A percentile compares a stretch with the other conserved stretches of the same genome.
phyloP scores from a whole-genome alignment of 2,329 filamentous ascomycete species.

The Bertia moriformis region DNA sequence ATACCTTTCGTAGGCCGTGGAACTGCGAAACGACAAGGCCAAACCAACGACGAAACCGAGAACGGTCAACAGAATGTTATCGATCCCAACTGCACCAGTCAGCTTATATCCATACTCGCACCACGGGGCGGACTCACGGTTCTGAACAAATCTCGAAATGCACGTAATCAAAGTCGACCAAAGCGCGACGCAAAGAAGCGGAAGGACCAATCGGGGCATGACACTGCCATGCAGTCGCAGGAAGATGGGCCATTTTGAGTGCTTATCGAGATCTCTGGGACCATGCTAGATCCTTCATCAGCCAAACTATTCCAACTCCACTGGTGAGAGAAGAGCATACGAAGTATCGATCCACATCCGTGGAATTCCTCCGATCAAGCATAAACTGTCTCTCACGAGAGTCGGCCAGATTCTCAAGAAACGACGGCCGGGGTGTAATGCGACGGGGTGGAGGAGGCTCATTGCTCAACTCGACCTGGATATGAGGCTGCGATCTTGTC shows the following conservation, averaged over 20 bases:
- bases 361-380: neutral
- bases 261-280: slow-evolving; percentile 44
- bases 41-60: slow-evolving; percentile 58
- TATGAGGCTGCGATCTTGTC: too few species aligned
- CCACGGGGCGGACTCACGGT: slow-evolving; percentile 2
- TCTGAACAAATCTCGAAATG: slow-evolving; percentile 26
- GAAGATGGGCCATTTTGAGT: slow-evolving; percentile 56
- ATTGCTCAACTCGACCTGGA: too few species aligned
- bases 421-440: neutral
- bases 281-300: slow-evolving; percentile 10
- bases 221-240: slow-evolving; percentile 52
- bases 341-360: neutral
- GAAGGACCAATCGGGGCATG: slow-evolving; percentile 48
- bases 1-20: slow-evolving; percentile 47
- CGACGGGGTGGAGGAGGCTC: neutral
- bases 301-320: neutral
- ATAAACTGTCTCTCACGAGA: neutral
- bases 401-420: neutral
- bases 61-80: slow-evolving; percentile 46
- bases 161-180: slow-evolving; percentile 46
- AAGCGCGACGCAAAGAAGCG: slow-evolving; percentile 33
- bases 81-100: slow-evolving; percentile 25
- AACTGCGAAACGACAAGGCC: slow-evolving; percentile 49
- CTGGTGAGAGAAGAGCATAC: neutral
- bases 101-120: slow-evolving; percentile 5